Evolutionary conservation across 768 basidiomycete genomes (phyloP), one percentile per base, ranked within the genome.

Genomic region (Gautieria morchelliformis): DNA sequence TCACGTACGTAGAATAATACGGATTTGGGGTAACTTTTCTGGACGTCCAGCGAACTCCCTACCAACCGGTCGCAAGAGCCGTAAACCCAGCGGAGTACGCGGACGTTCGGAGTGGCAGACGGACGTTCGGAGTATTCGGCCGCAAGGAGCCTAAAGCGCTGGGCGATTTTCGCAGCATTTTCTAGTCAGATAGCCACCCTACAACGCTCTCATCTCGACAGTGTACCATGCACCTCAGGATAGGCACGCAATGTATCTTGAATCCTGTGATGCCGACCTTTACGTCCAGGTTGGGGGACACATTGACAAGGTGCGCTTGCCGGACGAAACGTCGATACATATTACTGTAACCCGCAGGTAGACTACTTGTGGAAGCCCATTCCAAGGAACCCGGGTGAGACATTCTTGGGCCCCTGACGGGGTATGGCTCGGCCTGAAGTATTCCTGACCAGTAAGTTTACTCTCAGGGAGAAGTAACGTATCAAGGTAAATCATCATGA

Each of bases 61-160:
- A 2, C 27, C 27, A 27, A 27, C 8, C 42, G 8, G 20, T 19
- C 8, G 20, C 42, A 5, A 10, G 9, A 19, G 17, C 42, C 10
- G 35, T 37, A 37, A 44, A 44, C 3, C 19, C 24, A 49, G 22
- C 48, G 48, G 48, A 49, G 48, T 49, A 33, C 48, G 48, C 48
- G 48, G 48, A 49, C 48, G 24, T 49, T 49, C 48, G 48, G 48
- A 49, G 48, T 49, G 48, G 48, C 22, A 30, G 32, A 49, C 48
- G 22, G 48, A 22, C 32, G 48, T 49, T 49, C 48, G 48, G 48
- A 30, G 32, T 49, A 30, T 19, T 44, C n/a, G 42, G 42, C 42
- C 17, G 11, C 15, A 20, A 15, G 20, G 12, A 15, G 12, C 20
- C 20, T 12, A 47, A 27, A 49, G 48, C 48, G 48, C 48, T 33